These are phyloP conservation scores for Triticum timopheevii DNA, from an alignment of 176 grass and related monocot species.

Conservation along the genomic window DNA sequence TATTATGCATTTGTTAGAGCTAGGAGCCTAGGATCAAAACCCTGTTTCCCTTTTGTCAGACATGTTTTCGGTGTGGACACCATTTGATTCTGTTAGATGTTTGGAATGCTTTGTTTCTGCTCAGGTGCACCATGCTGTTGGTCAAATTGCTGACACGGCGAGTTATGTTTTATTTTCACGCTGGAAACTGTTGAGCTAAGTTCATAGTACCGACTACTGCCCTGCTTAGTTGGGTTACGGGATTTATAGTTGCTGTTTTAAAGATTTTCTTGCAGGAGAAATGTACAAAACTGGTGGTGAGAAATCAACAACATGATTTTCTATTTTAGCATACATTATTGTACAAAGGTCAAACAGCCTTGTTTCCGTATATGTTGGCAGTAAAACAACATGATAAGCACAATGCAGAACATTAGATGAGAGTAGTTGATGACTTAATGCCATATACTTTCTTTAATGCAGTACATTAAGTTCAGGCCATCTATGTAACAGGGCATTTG, in stretches of 20 bases:
- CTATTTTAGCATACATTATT: background rate
- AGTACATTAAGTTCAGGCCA: background rate
- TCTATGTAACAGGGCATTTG: background rate
- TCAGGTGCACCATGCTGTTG: background rate
- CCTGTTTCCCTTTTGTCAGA: background rate
- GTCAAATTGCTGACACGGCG: background rate
- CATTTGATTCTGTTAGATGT: background rate
- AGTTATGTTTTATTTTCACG: background rate
- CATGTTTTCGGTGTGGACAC: background rate
- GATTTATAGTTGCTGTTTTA: background rate
- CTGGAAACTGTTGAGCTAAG: background rate
- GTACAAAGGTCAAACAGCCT: background rate
- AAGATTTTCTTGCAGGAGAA: background rate
- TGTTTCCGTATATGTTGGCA: background rate
- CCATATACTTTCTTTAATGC: background rate
- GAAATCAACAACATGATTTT: background rate
- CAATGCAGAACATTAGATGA: background rate
- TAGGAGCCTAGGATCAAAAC: background rate
- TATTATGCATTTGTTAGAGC: background rate
- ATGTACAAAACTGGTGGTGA: background rate
- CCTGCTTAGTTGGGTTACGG: background rate
- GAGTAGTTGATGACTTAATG: background rate
- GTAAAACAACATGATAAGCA: conserved; percentile 1
- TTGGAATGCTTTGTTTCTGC: conserved; percentile 1
- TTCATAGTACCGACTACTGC: background rate